Evolutionary conservation across 345 rosid genomes (phyloP).

Genomic region (Eutrema heterophyllum): DNA sequence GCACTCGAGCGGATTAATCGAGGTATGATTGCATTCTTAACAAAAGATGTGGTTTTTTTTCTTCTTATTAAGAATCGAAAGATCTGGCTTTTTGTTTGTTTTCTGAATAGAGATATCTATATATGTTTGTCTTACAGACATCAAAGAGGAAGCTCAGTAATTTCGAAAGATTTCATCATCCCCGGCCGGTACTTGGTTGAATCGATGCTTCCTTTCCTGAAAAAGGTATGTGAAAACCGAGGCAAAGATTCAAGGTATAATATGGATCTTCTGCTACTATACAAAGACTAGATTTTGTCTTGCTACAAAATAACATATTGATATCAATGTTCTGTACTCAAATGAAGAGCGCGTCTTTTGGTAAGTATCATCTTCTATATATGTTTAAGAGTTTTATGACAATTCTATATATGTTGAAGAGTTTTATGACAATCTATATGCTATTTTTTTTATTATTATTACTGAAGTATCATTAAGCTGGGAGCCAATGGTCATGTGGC

Average conservation of each 20-base stretch:
- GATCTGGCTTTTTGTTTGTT: neutral
- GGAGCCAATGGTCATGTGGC: constrained; percentile 98
- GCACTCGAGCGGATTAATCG: constrained; percentile 57
- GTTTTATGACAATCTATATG: neutral
- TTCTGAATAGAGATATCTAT: no score
- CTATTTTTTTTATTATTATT: neutral
- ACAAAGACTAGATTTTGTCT: neutral
- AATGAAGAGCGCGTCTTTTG: constrained; percentile 82
- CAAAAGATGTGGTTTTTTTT: no score
- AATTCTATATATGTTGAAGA: no score
- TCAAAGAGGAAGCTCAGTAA: constrained; percentile 44
- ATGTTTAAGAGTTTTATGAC: no score
- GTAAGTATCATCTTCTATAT: constrained; percentile 33
- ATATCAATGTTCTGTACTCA: constrained; percentile 35
- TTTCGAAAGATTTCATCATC: constrained; percentile 49
- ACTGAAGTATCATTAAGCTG: constrained; percentile 51
- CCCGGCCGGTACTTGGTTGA: constrained; percentile 48
- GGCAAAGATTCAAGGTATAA: constrained; percentile 61
- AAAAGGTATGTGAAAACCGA: constrained; percentile 48
- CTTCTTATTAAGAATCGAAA: neutral
- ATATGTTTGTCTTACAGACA: constrained; percentile 45
- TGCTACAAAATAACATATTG: neutral
- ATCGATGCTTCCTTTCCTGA: constrained; percentile 59
- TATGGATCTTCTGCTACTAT: constrained; percentile 2
- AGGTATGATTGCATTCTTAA: constrained; percentile 40